These are phyloP conservation scores for Euclidium syriacum DNA, from an alignment of 345 rosid species.

Conservation along the genomic window DNA sequence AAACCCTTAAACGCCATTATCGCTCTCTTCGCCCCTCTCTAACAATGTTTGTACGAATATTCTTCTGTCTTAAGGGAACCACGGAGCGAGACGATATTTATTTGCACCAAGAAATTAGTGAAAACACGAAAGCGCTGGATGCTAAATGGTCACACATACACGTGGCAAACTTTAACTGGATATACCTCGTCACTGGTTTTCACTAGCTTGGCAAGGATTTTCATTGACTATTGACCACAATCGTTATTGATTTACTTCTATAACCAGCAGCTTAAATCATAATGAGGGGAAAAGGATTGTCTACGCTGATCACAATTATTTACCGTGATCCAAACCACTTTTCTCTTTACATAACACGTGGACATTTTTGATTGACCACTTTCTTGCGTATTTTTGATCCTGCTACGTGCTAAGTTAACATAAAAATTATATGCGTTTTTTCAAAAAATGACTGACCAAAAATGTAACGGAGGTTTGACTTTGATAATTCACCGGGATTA, in stretches of 20 bases:
- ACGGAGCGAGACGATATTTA: neutral
- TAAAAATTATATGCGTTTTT: too few relatives aligned
- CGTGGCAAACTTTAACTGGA: neutral
- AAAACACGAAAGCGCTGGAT: neutral
- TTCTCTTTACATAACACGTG: neutral
- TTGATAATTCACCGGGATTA: neutral
- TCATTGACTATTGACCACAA: conserved; percentile 12
- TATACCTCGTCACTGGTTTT: conserved; percentile 12
- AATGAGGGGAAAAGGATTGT: neutral
- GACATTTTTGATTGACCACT: neutral
- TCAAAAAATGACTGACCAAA: neutral
- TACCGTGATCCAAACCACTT: too few relatives aligned
- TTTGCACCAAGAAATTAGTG: neutral
- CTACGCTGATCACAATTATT: too few relatives aligned
- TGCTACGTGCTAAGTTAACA: too few relatives aligned
- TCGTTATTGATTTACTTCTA: conserved; percentile 15
- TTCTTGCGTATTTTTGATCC: neutral
- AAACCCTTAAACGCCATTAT: conserved; percentile 46
- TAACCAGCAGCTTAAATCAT: neutral
- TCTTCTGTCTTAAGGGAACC: neutral
- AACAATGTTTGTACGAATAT: neutral
- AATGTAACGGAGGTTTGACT: neutral
- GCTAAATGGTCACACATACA: neutral
- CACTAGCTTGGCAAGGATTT: neutral
- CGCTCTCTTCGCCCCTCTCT: neutral